phyloP scores from a whole-genome alignment of 177 flowering plant species.

The Tripterygium wilfordii region DNA sequence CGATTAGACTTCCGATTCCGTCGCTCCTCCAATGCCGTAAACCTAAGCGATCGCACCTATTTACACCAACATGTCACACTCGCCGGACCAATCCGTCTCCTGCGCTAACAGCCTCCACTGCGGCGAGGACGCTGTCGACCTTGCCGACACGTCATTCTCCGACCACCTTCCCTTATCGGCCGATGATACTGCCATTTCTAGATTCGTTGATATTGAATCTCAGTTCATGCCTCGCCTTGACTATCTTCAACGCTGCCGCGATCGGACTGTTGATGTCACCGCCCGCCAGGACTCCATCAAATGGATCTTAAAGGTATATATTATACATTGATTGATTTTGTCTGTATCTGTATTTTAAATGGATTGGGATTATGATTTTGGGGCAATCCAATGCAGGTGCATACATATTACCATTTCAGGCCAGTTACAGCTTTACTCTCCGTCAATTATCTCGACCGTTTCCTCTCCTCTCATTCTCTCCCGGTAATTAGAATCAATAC shows the following conservation, averaged over 20 bases:
- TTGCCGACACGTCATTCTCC: constrained; percentile 11
- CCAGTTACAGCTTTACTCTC: constrained; percentile 62
- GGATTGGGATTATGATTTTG: neutral
- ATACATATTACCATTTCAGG: constrained; percentile 35
- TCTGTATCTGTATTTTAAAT: neutral
- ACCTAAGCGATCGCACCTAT: neutral
- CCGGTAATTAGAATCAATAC: constrained; percentile 52
- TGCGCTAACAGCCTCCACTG: constrained; percentile 19
- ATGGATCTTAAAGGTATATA: constrained; percentile 56
- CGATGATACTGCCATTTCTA: constrained; percentile 15
- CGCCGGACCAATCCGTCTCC: constrained; percentile 18
- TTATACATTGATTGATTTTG: neutral
- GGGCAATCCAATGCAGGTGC: constrained; percentile 50
- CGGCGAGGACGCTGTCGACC: constrained; percentile 23
- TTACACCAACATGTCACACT: constrained; percentile 2
- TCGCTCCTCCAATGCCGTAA: no score
- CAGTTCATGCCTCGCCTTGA: constrained; percentile 33
- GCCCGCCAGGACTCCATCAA: constrained; percentile 55
- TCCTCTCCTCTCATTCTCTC: constrained; percentile 38
- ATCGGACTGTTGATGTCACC: constrained; percentile 31
- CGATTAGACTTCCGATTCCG: no score
- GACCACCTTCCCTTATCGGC: constrained; percentile 5
- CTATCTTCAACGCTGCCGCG: constrained; percentile 28
- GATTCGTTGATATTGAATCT: constrained; percentile 33
- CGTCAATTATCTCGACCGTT: constrained; percentile 70